A percentile compares a stretch with the other conserved stretches of the same genome.
phyloP scores from a whole-genome alignment of 345 rosid genomes.

The Eucalyptus sp. region DNA sequence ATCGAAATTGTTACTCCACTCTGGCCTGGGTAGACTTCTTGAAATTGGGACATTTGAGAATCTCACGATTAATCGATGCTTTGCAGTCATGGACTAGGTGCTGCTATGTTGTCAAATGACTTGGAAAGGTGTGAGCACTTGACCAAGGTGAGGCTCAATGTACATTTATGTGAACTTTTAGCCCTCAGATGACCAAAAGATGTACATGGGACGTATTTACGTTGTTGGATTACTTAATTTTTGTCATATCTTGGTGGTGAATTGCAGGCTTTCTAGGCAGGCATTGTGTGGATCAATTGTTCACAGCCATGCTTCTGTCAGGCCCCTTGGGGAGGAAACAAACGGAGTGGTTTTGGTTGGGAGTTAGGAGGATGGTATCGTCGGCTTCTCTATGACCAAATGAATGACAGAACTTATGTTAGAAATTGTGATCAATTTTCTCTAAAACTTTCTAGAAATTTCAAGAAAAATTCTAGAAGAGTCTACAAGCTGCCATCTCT shows the following conservation, averaged over 20 bases:
- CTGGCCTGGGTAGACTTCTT: too few species aligned
- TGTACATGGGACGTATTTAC: too few species aligned
- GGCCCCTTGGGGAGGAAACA: conserved; percentile 97
- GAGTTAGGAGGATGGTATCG: conserved; percentile 85
- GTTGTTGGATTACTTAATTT: background rate
- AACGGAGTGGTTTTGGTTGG: conserved; percentile 97
- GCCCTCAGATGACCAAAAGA: background rate
- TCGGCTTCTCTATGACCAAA: background rate
- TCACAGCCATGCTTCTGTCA: conserved; percentile 95
- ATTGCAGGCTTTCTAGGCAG: conserved; percentile 64
- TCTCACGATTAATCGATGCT: background rate
- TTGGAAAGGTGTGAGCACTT: conserved; percentile 87
- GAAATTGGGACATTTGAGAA: background rate
- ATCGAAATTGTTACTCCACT: too few species aligned
- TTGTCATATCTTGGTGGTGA: background rate
- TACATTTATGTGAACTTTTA: background rate
- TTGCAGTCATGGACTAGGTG: conserved; percentile 55
- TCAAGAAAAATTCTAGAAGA: too few species aligned
- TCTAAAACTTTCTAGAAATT: too few species aligned
- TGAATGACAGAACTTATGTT: background rate
- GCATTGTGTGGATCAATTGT: conserved; percentile 89
- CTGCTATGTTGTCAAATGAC: conserved; percentile 83
- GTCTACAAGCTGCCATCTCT: too few species aligned
- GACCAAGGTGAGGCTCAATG: conserved; percentile 45
- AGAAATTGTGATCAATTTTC: too few species aligned